Conservation (phyloP, 805 yeast genomes). For the Brettanomyces anomalus region DNA sequence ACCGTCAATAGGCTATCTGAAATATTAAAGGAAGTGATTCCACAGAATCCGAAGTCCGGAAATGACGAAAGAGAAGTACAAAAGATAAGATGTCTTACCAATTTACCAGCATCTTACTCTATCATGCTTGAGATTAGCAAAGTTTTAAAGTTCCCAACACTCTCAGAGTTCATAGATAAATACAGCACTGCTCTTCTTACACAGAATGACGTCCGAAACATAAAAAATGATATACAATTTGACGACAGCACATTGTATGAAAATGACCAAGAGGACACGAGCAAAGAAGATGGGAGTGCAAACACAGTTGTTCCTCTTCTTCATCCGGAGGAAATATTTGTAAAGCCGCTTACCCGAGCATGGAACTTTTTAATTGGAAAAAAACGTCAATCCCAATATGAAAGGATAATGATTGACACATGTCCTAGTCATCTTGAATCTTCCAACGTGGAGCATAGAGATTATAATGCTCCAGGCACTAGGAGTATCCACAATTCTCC, state of each 20-base stretch:
- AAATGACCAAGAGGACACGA: background rate
- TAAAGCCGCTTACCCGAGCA: slow-evolving; percentile 18
- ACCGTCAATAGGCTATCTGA: slow-evolving; percentile 25
- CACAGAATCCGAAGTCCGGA: slow-evolving; percentile 14
- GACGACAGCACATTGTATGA: slow-evolving; percentile 14
- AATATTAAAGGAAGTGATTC: slow-evolving; percentile 29
- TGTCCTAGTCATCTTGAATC: slow-evolving; percentile 14
- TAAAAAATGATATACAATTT: slow-evolving; percentile 24
- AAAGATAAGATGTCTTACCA: slow-evolving; percentile 19
- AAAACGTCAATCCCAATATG: slow-evolving; percentile 43
- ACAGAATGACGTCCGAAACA: slow-evolving; percentile 27
- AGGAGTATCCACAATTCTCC: slow-evolving; percentile 1
- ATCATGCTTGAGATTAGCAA: slow-evolving; percentile 21
- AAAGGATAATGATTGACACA: slow-evolving; percentile 32
- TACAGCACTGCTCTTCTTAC: slow-evolving; percentile 27
- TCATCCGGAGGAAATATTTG: slow-evolving; percentile 6
- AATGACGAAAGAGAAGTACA: background rate
- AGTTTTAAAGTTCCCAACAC: slow-evolving; percentile 10
- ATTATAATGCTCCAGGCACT: background rate
- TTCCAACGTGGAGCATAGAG: background rate
- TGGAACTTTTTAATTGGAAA: slow-evolving; percentile 41
- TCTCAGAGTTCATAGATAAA: slow-evolving; percentile 16
- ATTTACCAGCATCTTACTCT: slow-evolving; percentile 18
- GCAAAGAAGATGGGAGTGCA: background rate
- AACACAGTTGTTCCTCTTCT: slow-evolving; percentile 3